phyloP scores from a whole-genome alignment of 345 rosid genomes.

The Mercurialis annua region DNA sequence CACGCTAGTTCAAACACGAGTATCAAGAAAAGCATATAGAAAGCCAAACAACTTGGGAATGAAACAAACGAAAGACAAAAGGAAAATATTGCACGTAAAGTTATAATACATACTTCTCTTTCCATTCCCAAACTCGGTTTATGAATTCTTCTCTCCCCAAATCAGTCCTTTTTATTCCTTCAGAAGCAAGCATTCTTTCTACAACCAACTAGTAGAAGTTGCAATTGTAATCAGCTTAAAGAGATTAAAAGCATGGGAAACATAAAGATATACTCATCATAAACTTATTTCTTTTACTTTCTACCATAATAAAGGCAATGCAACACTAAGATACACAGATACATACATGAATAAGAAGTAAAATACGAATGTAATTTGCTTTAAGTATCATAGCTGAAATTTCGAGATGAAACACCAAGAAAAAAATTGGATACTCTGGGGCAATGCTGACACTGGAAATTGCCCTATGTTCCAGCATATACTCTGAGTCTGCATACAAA shows the following conservation, averaged over 20 bases:
- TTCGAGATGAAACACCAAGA: not conserved
- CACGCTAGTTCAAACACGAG: not conserved
- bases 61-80: not conserved
- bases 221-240: conserved; percentile 23
- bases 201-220: conserved; percentile 68
- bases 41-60: not conserved
- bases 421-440: not conserved
- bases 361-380: not conserved
- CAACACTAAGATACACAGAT: no score
- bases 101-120: conserved; percentile 67
- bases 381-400: not conserved
- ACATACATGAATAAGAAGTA: conserved; percentile 1
- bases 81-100: not conserved
- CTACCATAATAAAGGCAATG: conserved; percentile 9
- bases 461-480: not conserved
- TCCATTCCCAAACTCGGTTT: conserved; percentile 96
- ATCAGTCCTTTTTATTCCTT: conserved; percentile 81
- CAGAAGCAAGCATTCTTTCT: conserved; percentile 89
- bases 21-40: not conserved
- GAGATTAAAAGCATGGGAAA: conserved; percentile 13
- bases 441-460: not conserved
- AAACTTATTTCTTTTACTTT: conserved; percentile 3
- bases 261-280: not conserved
- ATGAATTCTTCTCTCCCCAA: conserved; percentile 85
- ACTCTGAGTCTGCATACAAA: conserved; percentile 28